A percentile compares a stretch with the other conserved stretches of the same genome.
Evolutionary conservation across 2,329 filamentous ascomycete species (phyloP).

Genomic region (Fusarium udum): DNA sequence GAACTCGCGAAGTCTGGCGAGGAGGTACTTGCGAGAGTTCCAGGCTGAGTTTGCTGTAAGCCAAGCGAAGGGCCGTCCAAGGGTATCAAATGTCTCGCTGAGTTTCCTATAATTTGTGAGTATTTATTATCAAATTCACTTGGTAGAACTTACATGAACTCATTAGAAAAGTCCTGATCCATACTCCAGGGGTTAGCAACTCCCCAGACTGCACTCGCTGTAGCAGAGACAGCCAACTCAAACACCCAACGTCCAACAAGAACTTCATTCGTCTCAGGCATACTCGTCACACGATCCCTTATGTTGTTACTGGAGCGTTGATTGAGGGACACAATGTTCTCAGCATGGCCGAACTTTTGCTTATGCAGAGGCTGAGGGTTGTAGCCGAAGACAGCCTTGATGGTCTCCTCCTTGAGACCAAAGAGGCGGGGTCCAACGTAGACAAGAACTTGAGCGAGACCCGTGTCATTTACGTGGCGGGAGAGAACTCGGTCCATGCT

Average conservation of each 20-base stretch:
- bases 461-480: slow-evolving; percentile 44
- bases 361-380: slow-evolving; percentile 44
- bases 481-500: slow-evolving; percentile 43
- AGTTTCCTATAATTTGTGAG: slow-evolving; percentile 38
- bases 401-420: slow-evolving; percentile 33
- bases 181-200: slow-evolving; percentile 45
- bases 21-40: slow-evolving; percentile 42
- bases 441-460: slow-evolving; percentile 45
- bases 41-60: slow-evolving; percentile 43
- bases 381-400: slow-evolving; percentile 38
- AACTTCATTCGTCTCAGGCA: slow-evolving; percentile 33
- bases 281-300: slow-evolving; percentile 29
- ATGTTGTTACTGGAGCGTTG: slow-evolving; percentile 37
- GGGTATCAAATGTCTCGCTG: slow-evolving; percentile 44
- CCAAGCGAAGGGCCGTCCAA: slow-evolving; percentile 40
- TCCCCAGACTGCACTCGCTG: slow-evolving; percentile 47
- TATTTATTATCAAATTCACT: fast-evolving
- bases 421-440: slow-evolving; percentile 45
- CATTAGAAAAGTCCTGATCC: slow-evolving; percentile 44
- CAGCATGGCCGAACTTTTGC: slow-evolving; percentile 40
- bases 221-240: slow-evolving; percentile 43
- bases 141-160: slow-evolving; percentile 42
- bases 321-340: slow-evolving; percentile 37
- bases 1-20: slow-evolving; percentile 39
- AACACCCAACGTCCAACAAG: slow-evolving; percentile 44